Conservation (phyloP, 345 rosid species). For the Lepidium africanum region DNA sequence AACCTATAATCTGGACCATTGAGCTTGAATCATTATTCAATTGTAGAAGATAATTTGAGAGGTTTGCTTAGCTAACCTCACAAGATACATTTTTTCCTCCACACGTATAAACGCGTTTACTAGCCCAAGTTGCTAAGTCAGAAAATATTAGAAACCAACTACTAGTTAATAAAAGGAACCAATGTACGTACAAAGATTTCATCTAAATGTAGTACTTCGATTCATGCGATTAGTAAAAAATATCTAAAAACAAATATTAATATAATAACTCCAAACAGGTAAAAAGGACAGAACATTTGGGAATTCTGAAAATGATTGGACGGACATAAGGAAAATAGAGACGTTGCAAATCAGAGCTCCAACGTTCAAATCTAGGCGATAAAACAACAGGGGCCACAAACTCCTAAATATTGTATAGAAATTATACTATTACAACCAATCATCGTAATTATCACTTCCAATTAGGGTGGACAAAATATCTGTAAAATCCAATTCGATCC, state of each 20-base stretch:
- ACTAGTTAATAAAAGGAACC: not conserved
- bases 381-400: slow-evolving; percentile 1
- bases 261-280: not conserved
- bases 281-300: slow-evolving; percentile 10
- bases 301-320: slow-evolving; percentile 1
- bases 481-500: too few relatives aligned
- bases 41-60: not conserved
- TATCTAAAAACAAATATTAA: not conserved
- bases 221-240: not conserved
- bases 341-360: slow-evolving; percentile 15
- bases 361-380: slow-evolving; percentile 17
- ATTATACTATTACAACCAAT: not conserved
- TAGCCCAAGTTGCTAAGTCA: slow-evolving; percentile 7
- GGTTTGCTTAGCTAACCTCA: slow-evolving; percentile 17
- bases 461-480: too few relatives aligned
- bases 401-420: not conserved
- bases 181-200: not conserved
- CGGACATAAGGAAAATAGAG: slow-evolving; percentile 7
- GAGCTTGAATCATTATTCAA: not conserved
- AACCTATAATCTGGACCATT: slow-evolving; percentile 13
- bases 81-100: not conserved
- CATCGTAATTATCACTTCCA: not conserved
- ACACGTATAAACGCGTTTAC: slow-evolving; percentile 10
- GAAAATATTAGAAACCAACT: not conserved
- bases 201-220: not conserved